Percentiles rank a stretch among this genome's conserved stretches.
Conservation (phyloP, 163 green algal species). For the Volvox carteri region DNA sequence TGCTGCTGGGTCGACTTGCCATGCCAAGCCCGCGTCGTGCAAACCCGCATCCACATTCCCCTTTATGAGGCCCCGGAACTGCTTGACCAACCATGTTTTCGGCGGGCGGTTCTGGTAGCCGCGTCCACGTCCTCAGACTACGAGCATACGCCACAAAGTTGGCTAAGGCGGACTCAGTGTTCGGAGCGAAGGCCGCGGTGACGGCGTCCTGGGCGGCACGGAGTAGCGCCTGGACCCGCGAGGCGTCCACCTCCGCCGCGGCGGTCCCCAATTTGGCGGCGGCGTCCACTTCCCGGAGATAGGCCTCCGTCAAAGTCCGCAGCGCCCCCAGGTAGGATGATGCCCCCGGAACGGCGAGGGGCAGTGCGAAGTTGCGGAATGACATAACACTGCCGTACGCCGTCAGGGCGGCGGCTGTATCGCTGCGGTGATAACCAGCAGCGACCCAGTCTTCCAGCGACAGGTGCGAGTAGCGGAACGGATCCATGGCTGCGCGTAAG, state of each 20-base stretch:
- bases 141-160: conserved; percentile 8
- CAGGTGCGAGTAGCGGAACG: conserved; percentile 15
- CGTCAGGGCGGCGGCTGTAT: conserved; percentile 1
- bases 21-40: neutral
- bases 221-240: neutral
- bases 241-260: neutral
- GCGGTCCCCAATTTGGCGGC: too few relatives aligned
- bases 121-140: conserved; percentile 22
- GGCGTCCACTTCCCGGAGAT: neutral
- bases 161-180: neutral
- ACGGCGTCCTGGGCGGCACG: neutral
- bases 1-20: too few relatives aligned
- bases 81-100: neutral
- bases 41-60: too few relatives aligned
- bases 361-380: conserved; percentile 7
- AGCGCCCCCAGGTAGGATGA: neutral
- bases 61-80: too few relatives aligned
- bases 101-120: neutral
- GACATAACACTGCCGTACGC: conserved; percentile 22
- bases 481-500: neutral
- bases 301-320: neutral
- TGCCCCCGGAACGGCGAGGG: conserved; percentile 1
- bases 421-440: neutral
- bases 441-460: neutral
- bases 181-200: neutral